These are phyloP conservation scores for Chalciporus chontae DNA, from an alignment of 768 basidiomycete genomes.

Conservation along the genomic window DNA sequence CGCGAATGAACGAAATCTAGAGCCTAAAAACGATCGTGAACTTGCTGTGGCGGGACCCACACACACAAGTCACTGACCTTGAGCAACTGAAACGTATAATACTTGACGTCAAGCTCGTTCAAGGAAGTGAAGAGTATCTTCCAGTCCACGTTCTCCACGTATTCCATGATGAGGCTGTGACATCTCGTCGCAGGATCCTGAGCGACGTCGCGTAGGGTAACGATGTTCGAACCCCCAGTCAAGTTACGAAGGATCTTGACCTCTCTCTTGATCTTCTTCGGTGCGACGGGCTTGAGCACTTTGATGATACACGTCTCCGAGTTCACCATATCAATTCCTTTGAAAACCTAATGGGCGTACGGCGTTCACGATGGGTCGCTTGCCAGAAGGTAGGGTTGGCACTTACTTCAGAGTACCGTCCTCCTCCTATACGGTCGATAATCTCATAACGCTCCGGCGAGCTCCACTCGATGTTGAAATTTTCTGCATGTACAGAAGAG, in stretches of 20 bases:
- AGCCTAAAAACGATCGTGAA: constrained; percentile 33
- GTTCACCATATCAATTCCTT: constrained; percentile 54
- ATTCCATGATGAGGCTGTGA: constrained; percentile 66
- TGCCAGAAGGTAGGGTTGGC: not conserved
- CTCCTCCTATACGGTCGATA: constrained; percentile 58
- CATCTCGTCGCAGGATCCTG: constrained; percentile 59
- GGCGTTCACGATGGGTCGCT: constrained; percentile 1
- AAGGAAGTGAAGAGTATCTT: constrained; percentile 54
- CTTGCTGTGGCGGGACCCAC: not conserved
- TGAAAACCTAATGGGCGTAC: constrained; percentile 46
- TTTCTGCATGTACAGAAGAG: constrained; percentile 37
- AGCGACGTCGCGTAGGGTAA: constrained; percentile 64
- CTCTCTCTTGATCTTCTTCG: constrained; percentile 70
- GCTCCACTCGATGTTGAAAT: constrained; percentile 61
- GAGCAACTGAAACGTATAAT: constrained; percentile 64
- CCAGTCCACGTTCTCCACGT: constrained; percentile 68
- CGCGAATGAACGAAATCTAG: constrained; percentile 69
- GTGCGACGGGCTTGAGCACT: constrained; percentile 66
- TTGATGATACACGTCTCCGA: constrained; percentile 60
- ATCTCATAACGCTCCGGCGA: constrained; percentile 66
- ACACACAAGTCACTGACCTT: constrained; percentile 32
- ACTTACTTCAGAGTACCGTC: constrained; percentile 62
- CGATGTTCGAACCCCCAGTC: constrained; percentile 67
- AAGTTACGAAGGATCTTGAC: constrained; percentile 71
- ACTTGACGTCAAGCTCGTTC: constrained; percentile 63